Evolutionary conservation across 352 stramenopile genomes (phyloP), one percentile per base, ranked within the genome.

Genomic region (Globisporangium echinulatum): DNA sequence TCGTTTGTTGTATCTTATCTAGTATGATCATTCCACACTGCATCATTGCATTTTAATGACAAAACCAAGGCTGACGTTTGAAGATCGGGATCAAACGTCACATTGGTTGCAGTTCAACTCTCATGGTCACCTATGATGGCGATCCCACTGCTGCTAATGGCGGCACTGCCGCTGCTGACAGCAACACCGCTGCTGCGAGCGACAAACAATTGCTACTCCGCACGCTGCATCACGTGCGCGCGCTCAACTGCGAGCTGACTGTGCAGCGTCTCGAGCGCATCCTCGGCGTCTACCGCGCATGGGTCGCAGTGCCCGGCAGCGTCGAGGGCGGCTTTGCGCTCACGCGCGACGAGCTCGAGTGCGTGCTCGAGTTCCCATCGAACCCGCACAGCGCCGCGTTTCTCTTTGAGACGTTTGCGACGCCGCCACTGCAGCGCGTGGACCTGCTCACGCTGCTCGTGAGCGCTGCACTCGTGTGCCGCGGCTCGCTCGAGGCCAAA

Each of bases 261-360:
- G 53, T 92, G 36, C 43, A 67, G 39, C 67, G 75, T 0, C 72
- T 92, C 7, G 63, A 86, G 73, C 79, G 78, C n/a, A 72, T 83
- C 49, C 66, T 82, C 36, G 59, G 65, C 39, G 71, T 87, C 52
- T 89, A 81, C 52, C 69, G 75, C 37, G 64, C 70, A 62, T 90
- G 73, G 72, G 58, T 90, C 56, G 77, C 72, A 51, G 62, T 70
- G 15, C 46, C 46, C 6, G 67, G 71, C 19, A 72, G 78, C 37
- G 62, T 84, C 17, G 77, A 85, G n/a, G 80, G 71, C 46, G 75
- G 82, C 39, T 80, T 86, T 60, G 71, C 75, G 55, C 68, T 89
- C 63, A 79, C 82, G 2, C 65, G 61, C 19, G 74, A 82, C 59
- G 80, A 90, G 63, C 68, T 90, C 49, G 75, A 79, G 58, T 84